Conservation (phyloP, 192 early-diverging fungal species). For the Entomortierella beljakovae region DNA sequence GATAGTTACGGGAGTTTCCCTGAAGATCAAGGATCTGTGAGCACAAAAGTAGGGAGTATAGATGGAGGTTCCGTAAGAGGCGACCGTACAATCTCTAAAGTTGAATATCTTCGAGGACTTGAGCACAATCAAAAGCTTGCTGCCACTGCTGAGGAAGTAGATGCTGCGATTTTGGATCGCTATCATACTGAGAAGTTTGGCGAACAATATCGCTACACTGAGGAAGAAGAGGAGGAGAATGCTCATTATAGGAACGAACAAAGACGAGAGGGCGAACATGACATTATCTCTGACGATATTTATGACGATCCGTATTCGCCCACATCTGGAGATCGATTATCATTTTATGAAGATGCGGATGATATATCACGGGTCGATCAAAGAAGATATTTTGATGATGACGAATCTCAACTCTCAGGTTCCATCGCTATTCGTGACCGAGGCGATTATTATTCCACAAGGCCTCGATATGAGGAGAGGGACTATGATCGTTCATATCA, state of each 20-base stretch:
- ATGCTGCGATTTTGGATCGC: slow-evolving; percentile 15
- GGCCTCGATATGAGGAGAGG: slow-evolving; percentile 31
- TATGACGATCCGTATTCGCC: slow-evolving; percentile 44
- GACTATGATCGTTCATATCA: slow-evolving; percentile 38
- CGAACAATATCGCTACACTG: slow-evolving; percentile 24
- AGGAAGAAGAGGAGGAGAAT: slow-evolving; percentile 6
- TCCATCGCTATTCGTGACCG: slow-evolving; percentile 19
- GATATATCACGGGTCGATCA: slow-evolving; percentile 3
- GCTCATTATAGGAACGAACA: slow-evolving; percentile 4
- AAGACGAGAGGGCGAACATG: slow-evolving; percentile 5
- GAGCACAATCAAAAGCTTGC: not conserved
- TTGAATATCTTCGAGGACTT: slow-evolving; percentile 12
- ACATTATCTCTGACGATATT: slow-evolving; percentile 8
- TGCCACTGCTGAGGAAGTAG: slow-evolving; percentile 9
- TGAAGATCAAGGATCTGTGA: slow-evolving; percentile 46
- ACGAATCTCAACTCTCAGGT: slow-evolving; percentile 48
- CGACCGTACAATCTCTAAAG: not conserved
- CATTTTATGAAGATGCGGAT: slow-evolving; percentile 43
- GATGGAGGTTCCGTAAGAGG: slow-evolving; percentile 16
- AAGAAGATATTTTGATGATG: slow-evolving; percentile 30
- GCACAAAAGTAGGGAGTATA: slow-evolving; percentile 29
- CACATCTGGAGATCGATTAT: slow-evolving; percentile 14
- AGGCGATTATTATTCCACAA: slow-evolving; percentile 13
- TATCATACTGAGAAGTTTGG: slow-evolving; percentile 14
- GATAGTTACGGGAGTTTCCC: slow-evolving; percentile 24